Percentiles rank a stretch among this genome's conserved stretches.
phyloP scores from a whole-genome alignment of 2,329 filamentous ascomycete genomes.

The Blumeriella jaapii region DNA sequence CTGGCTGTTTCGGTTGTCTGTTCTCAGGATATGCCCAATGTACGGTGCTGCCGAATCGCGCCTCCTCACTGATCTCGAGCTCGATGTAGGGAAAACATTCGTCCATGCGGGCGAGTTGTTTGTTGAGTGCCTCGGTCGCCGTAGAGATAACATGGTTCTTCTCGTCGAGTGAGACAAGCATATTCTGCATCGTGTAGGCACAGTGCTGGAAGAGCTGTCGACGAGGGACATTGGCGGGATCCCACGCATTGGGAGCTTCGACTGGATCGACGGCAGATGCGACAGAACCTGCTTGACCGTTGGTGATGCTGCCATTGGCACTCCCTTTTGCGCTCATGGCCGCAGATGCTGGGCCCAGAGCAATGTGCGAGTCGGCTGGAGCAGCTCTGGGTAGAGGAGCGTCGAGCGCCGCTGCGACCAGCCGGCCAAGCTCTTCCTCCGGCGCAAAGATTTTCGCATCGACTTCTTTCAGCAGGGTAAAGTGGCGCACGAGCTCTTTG shows the following conservation, averaged over 20 bases:
- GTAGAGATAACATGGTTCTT: conserved; percentile 95
- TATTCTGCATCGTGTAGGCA: conserved; percentile 66
- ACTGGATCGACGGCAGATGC: conserved; percentile 32
- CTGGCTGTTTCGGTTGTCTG: conserved; percentile 51
- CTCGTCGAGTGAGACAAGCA: conserved; percentile 86
- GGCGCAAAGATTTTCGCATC: conserved; percentile 92
- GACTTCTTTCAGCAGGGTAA: conserved; percentile 91
- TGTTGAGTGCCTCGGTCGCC: conserved; percentile 78
- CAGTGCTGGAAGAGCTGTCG: conserved; percentile 70
- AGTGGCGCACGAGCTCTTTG: conserved; percentile 89
- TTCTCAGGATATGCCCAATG: conserved; percentile 96
- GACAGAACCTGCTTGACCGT: conserved; percentile 21
- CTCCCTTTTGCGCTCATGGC: conserved; percentile 22
- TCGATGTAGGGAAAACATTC: conserved; percentile 80
- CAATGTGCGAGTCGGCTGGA: conserved; percentile 25
- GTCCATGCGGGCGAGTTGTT: conserved; percentile 74
- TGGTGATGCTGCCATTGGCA: conserved; percentile 24
- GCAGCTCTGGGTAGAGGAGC: conserved; percentile 34
- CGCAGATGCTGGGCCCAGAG: conserved; percentile 19
- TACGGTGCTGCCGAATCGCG: conserved; percentile 77
- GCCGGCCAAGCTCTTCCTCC: conserved; percentile 67
- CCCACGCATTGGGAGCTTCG: conserved; percentile 36
- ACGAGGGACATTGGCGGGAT: conserved; percentile 48
- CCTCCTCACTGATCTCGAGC: conserved; percentile 84
- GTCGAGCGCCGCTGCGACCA: conserved; percentile 55